Percentiles rank a stretch among this genome's conserved stretches.
These are phyloP conservation scores for Serpula lacrymans DNA, from an alignment of 768 basidiomycete species.

Conservation along the genomic window DNA sequence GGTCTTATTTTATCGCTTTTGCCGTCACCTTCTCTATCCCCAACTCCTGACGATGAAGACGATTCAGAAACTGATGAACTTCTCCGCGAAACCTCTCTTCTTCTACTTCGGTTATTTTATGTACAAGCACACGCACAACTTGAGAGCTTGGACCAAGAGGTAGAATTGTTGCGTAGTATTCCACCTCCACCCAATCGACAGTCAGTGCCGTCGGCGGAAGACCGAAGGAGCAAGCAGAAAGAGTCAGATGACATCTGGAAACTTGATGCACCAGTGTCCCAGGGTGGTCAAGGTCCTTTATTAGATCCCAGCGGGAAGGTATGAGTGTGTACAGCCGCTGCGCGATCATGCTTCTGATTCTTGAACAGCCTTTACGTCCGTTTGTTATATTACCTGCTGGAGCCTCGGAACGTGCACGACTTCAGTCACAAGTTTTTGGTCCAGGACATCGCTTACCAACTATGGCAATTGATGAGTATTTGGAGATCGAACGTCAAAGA, in stretches of 20 bases:
- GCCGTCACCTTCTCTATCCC: constrained; percentile 26
- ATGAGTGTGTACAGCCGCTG: constrained; percentile 7
- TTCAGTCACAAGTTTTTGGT: constrained; percentile 82
- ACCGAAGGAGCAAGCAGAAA: constrained; percentile 36
- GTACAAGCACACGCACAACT: constrained; percentile 66
- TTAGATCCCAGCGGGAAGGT: constrained; percentile 80
- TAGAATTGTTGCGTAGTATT: constrained; percentile 59
- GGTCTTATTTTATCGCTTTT: constrained; percentile 66
- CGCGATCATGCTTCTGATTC: constrained; percentile 7
- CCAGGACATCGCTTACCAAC: constrained; percentile 84
- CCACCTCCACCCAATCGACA: constrained; percentile 38
- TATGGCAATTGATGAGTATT: constrained; percentile 94
- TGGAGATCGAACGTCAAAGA: constrained; percentile 76
- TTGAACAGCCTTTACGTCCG: constrained; percentile 72
- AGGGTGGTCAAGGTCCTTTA: constrained; percentile 56
- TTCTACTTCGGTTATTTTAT: constrained; percentile 73
- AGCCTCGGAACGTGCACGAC: constrained; percentile 59
- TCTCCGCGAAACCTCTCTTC: constrained; percentile 61
- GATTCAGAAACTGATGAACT: constrained; percentile 62
- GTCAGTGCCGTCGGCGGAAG: constrained; percentile 28
- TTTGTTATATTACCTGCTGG: constrained; percentile 89
- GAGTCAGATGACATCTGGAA: constrained; percentile 65
- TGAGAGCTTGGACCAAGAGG: constrained; percentile 67
- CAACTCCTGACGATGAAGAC: constrained; percentile 34
- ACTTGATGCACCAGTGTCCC: constrained; percentile 54